A percentile compares a stretch with the other conserved stretches of the same genome.
Evolutionary conservation across 306 rosid species (phyloP).

Genomic region (Vigna hirtella): DNA sequence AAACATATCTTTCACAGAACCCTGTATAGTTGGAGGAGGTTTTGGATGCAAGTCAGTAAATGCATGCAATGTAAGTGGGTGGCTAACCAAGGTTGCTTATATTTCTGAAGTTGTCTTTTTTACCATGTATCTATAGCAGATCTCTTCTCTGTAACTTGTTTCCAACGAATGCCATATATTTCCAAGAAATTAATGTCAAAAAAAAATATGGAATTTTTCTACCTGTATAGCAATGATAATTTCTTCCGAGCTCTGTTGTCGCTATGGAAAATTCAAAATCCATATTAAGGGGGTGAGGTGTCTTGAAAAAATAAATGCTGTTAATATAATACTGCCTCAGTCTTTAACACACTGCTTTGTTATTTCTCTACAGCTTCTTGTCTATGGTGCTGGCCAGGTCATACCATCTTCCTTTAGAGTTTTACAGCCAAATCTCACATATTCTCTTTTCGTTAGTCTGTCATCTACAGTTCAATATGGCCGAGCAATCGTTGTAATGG

Average conservation of each 20-base stretch:
- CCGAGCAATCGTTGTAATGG: conserved; percentile 84
- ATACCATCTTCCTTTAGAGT: conserved; percentile 75
- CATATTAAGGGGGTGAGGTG: no score
- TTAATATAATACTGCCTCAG: conserved; percentile 10
- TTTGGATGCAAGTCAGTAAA: conserved; percentile 73
- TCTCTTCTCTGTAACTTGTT: neutral
- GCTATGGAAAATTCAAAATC: no score
- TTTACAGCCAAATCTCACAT: conserved; percentile 69
- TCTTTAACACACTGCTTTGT: conserved; percentile 39
- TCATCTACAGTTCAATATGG: conserved; percentile 64
- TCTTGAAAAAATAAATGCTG: neutral
- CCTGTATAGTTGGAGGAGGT: conserved; percentile 73
- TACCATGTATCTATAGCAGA: neutral
- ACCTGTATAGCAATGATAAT: neutral
- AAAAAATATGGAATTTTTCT: neutral
- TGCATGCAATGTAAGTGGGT: conserved; percentile 91
- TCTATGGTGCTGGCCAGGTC: conserved; percentile 89
- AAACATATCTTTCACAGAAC: conserved; percentile 78
- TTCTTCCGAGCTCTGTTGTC: no score
- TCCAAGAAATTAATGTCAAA: neutral
- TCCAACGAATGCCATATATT: neutral
- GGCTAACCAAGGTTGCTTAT: conserved; percentile 28
- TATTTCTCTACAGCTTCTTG: conserved; percentile 70
- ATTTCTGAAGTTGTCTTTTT: conserved; percentile 5
- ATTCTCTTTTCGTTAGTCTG: conserved; percentile 71